Conservation (phyloP, 768 basidiomycete species). For the Pisolithus sp. region DNA sequence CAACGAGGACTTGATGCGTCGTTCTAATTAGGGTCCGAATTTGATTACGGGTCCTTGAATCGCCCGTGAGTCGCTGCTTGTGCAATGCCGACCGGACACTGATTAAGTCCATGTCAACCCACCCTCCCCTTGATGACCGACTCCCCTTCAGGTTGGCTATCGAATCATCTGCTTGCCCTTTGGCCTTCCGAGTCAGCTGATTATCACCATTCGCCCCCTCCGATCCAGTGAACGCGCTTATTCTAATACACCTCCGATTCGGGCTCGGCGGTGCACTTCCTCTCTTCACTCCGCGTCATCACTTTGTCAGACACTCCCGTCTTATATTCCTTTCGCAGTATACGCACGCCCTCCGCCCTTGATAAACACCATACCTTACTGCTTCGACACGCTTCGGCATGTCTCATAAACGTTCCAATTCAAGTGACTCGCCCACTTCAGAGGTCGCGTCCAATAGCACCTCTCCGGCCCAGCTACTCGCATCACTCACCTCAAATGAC, state of each 20-base stretch:
- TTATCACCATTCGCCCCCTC: slow-evolving; percentile 22
- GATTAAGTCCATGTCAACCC: slow-evolving; percentile 20
- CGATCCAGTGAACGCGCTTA: slow-evolving; percentile 20
- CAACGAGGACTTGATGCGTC: slow-evolving; percentile 1
- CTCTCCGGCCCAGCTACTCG: slow-evolving; percentile 37
- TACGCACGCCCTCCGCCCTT: slow-evolving; percentile 15
- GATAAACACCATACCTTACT: slow-evolving; percentile 9
- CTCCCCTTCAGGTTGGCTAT: neutral
- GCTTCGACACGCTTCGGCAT: slow-evolving; percentile 24
- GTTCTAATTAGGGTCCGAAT: slow-evolving; percentile 4
- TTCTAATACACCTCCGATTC: slow-evolving; percentile 24
- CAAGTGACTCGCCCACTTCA: slow-evolving; percentile 45
- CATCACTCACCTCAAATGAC: slow-evolving; percentile 34
- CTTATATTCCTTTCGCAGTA: slow-evolving; percentile 14
- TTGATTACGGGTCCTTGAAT: slow-evolving; percentile 13
- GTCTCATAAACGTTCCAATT: slow-evolving; percentile 44
- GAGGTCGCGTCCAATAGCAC: slow-evolving; percentile 37
- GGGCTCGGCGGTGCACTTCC: neutral
- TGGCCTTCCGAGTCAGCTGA: neutral
- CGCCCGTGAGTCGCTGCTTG: slow-evolving; percentile 21
- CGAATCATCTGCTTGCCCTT: neutral
- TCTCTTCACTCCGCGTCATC: neutral
- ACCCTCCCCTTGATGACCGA: slow-evolving; percentile 20
- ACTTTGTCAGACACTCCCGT: neutral
- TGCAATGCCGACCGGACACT: slow-evolving; percentile 21